phyloP scores from a whole-genome alignment of 2,329 filamentous ascomycete genomes.

The Pseudogymnoascus sp. region DNA sequence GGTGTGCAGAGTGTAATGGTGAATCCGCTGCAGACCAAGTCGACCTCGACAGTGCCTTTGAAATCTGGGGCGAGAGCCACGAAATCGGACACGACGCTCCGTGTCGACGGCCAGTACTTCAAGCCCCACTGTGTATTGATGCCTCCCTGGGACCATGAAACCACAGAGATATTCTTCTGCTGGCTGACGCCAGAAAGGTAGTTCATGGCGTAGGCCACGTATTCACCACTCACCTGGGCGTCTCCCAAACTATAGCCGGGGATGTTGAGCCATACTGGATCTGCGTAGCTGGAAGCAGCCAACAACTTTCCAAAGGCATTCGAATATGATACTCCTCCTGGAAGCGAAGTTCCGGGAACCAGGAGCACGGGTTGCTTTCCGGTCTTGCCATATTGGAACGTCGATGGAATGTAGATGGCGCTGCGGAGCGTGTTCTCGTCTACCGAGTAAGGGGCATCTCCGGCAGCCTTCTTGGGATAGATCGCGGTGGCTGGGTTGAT shows the following conservation, averaged over 20 bases:
- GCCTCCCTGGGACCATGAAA: conserved; percentile 49
- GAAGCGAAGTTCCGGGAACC: conserved; percentile 43
- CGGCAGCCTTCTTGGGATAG: conserved; percentile 30
- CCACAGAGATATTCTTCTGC: conserved; percentile 32
- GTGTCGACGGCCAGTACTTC: conserved; percentile 47
- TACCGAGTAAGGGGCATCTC: conserved; percentile 41
- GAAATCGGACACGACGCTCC: conserved; percentile 37
- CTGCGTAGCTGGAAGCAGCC: conserved; percentile 32
- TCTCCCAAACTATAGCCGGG: conserved; percentile 39
- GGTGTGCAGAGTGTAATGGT: conserved; percentile 28
- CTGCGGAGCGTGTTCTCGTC: conserved; percentile 37
- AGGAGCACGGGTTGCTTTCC: conserved; percentile 40
- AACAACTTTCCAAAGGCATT: conserved; percentile 42
- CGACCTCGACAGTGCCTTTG: conserved; percentile 36
- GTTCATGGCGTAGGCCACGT: conserved; percentile 49
- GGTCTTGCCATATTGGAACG: conserved; percentile 36
- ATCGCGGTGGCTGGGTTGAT: conserved; percentile 18
- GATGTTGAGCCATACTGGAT: conserved; percentile 48
- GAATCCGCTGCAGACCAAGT: conserved; percentile 19
- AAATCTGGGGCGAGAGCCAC: conserved; percentile 46
- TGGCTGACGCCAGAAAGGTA: conserved; percentile 38
- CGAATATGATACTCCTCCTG: conserved; percentile 31
- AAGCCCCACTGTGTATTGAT: conserved; percentile 47
- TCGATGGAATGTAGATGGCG: conserved; percentile 43
- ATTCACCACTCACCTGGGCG: conserved; percentile 43